These are phyloP conservation scores for Bipolaris cookei DNA, from an alignment of 2,329 filamentous ascomycete species.

Conservation along the genomic window DNA sequence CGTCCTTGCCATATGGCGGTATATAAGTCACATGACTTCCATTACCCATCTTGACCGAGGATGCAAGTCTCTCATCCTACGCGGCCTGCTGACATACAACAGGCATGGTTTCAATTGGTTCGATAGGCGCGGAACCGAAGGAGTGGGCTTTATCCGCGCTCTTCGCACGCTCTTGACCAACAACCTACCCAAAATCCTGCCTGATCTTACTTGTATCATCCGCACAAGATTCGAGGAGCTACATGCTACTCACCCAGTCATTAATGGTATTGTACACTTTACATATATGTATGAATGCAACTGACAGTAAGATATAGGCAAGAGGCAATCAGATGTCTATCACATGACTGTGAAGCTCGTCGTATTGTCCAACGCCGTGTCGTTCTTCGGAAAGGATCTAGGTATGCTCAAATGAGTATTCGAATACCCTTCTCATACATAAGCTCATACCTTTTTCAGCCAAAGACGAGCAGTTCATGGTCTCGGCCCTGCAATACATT, in stretches of 20 bases:
- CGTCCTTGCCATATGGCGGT: background rate
- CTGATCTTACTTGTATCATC: slow-evolving; percentile 21
- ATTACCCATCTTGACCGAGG: background rate
- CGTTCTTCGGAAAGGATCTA: slow-evolving; percentile 26
- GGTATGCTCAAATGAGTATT: background rate
- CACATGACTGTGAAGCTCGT: slow-evolving; percentile 22
- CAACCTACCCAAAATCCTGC: slow-evolving; percentile 22
- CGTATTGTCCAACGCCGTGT: slow-evolving; percentile 22
- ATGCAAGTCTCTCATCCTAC: background rate
- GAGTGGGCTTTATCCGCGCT: slow-evolving; percentile 31
- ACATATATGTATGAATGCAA: background rate
- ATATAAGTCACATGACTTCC: background rate
- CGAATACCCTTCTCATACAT: background rate
- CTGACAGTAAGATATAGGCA: slow-evolving; percentile 5
- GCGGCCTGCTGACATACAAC: slow-evolving; percentile 24
- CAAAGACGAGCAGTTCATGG: slow-evolving; percentile 33
- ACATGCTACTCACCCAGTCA: slow-evolving; percentile 9
- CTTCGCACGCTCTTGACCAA: slow-evolving; percentile 32
- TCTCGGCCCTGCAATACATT: slow-evolving; percentile 27
- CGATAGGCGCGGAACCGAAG: slow-evolving; percentile 35
- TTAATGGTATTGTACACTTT: slow-evolving; percentile 6
- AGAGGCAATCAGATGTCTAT: slow-evolving; percentile 17
- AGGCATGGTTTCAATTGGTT: slow-evolving; percentile 42
- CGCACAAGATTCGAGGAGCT: slow-evolving; percentile 18
- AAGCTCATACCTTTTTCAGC: slow-evolving; percentile 8